These are phyloP conservation scores for Penicillium sp. DNA, from an alignment of 2,329 filamentous ascomycete genomes.

Conservation along the genomic window DNA sequence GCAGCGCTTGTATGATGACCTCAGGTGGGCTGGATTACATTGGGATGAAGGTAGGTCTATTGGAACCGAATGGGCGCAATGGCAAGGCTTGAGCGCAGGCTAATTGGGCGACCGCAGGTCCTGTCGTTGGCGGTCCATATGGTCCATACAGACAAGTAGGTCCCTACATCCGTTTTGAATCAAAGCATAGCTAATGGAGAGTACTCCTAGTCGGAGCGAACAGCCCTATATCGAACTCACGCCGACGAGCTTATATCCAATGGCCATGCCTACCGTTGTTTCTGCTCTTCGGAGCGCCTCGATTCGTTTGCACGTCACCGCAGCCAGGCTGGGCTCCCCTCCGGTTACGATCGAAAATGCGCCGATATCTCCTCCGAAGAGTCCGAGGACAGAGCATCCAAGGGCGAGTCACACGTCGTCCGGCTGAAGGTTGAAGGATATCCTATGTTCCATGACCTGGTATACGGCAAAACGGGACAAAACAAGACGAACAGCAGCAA, in stretches of 20 bases:
- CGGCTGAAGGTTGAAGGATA: conserved; percentile 71
- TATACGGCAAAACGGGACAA: conserved; percentile 68
- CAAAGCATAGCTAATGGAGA: conserved; percentile 5
- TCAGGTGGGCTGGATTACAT: conserved; percentile 83
- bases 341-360: conserved; percentile 74
- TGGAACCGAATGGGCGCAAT: background rate
- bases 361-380: conserved; percentile 66
- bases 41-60: conserved; percentile 80
- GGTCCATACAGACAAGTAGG: conserved; percentile 83
- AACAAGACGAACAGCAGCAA: conserved; percentile 56
- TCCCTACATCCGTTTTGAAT: background rate
- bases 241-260: conserved; percentile 68
- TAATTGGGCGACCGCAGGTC: conserved; percentile 56
- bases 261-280: conserved; percentile 87
- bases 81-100: conserved; percentile 10
- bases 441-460: conserved; percentile 71
- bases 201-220: conserved; percentile 70
- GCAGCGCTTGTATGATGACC: conserved; percentile 72
- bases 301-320: conserved; percentile 67
- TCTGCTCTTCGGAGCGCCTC: conserved; percentile 76
- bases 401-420: conserved; percentile 74
- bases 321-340: conserved; percentile 61
- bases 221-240: conserved; percentile 71
- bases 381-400: conserved; percentile 69
- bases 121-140: conserved; percentile 75